Conservation (phyloP, 495 filamentous ascomycete species). For the Xylaria nigripes region DNA sequence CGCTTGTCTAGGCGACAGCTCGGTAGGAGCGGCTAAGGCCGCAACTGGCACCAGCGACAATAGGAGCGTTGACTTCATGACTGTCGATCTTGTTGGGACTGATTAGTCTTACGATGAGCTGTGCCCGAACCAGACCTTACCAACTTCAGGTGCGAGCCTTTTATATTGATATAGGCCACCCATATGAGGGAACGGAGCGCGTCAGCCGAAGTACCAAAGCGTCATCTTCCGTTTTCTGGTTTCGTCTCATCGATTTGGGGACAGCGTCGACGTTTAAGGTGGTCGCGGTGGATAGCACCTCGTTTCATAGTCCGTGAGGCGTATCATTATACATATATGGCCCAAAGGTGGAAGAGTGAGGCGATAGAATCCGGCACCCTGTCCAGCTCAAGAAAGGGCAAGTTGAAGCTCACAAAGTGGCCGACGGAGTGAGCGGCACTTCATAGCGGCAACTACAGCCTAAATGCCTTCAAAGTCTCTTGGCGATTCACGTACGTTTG, state of each 20-base stretch:
- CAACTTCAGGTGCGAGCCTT: background rate
- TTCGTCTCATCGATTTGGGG: background rate
- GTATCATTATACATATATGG: background rate
- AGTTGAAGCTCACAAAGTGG: no score
- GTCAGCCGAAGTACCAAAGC: conserved; percentile 4
- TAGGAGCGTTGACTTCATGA: conserved; percentile 36
- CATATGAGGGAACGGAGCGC: conserved; percentile 1
- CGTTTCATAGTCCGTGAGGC: background rate
- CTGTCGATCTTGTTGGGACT: conserved; percentile 13
- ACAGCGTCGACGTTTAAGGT: background rate
- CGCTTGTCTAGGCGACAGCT: conserved; percentile 32
- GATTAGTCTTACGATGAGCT: no score
- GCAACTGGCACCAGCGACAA: conserved; percentile 28
- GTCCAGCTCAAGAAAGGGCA: no score
- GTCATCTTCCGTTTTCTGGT: conserved; percentile 6
- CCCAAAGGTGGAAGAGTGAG: background rate
- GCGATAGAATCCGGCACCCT: background rate
- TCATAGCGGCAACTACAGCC: conserved; percentile 2
- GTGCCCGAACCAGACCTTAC: no score
- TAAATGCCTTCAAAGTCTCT: no score
- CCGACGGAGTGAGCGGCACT: background rate
- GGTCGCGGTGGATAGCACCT: background rate
- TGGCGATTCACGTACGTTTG: no score
- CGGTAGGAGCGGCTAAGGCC: conserved; percentile 25
- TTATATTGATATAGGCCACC: background rate